Evolutionary conservation across 2,329 filamentous ascomycete genomes (phyloP).

Genomic region (Clonostachys rhizophaga): DNA sequence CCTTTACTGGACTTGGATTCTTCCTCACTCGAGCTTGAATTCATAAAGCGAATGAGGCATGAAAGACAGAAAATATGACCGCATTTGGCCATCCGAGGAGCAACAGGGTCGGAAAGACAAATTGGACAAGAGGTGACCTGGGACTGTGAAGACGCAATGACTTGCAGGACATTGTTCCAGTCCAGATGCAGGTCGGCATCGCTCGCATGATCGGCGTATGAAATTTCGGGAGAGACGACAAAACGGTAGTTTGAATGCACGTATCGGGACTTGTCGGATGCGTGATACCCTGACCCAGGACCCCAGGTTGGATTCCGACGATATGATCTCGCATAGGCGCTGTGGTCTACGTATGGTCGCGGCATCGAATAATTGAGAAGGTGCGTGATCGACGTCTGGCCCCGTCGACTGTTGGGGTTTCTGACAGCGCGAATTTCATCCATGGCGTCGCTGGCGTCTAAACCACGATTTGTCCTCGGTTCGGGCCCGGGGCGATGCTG

Average conservation of each 20-base stretch:
- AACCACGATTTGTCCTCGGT: slow-evolving; percentile 22
- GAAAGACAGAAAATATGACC: slow-evolving; percentile 96
- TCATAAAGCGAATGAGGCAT: slow-evolving; percentile 94
- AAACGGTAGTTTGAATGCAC: slow-evolving; percentile 98
- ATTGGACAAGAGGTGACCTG: slow-evolving; percentile 90
- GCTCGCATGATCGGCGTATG: slow-evolving; percentile 74
- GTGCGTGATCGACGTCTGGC: slow-evolving; percentile 96
- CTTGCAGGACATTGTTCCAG: slow-evolving; percentile 86
- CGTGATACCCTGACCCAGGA: slow-evolving; percentile 82
- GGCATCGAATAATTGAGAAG: slow-evolving; percentile 87
- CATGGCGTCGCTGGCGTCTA: slow-evolving; percentile 82
- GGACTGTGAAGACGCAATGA: slow-evolving; percentile 84
- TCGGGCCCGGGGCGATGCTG: slow-evolving; percentile 62
- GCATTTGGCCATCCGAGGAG: slow-evolving; percentile 93
- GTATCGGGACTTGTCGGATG: slow-evolving; percentile 83
- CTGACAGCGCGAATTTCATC: slow-evolving; percentile 65
- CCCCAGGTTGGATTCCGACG: slow-evolving; percentile 78
- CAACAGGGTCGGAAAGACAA: slow-evolving; percentile 86
- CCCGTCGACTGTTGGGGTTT: slow-evolving; percentile 66
- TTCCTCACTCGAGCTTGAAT: slow-evolving; percentile 72
- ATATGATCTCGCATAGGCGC: slow-evolving; percentile 48
- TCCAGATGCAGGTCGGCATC: slow-evolving; percentile 88
- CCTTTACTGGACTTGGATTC: slow-evolving; percentile 57
- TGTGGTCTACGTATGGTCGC: slow-evolving; percentile 59
- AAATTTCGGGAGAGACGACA: slow-evolving; percentile 77